phyloP scores from a whole-genome alignment of 2,329 filamentous ascomycete genomes.

The Didymella sp. region DNA sequence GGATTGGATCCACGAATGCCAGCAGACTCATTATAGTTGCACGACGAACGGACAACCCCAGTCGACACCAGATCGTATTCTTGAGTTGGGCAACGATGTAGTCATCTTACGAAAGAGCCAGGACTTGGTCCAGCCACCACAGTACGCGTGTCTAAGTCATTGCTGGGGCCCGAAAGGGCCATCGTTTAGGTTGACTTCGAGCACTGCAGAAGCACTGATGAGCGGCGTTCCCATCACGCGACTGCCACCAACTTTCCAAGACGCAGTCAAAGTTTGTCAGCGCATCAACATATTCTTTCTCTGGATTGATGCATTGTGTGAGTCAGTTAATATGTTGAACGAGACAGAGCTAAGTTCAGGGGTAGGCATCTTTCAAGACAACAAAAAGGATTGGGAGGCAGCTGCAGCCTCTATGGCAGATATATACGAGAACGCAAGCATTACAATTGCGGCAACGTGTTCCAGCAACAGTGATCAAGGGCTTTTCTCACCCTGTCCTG shows the following conservation, averaged over 20 bases:
- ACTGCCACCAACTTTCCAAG: background rate
- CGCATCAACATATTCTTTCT: background rate
- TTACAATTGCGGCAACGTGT: slow-evolving; percentile 1
- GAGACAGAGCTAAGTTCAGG: background rate
- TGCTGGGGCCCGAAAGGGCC: background rate
- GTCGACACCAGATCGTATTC: background rate
- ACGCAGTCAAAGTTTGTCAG: background rate
- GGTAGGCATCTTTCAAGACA: background rate
- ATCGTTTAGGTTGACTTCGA: background rate
- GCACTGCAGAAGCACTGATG: background rate
- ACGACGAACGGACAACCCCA: background rate
- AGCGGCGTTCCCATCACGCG: background rate
- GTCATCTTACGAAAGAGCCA: background rate
- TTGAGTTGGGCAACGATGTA: background rate
- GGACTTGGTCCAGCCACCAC: background rate
- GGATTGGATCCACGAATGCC: background rate
- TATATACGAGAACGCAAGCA: background rate
- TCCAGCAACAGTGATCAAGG: background rate
- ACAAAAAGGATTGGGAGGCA: background rate
- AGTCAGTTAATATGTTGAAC: background rate
- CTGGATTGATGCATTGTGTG: slow-evolving; percentile 2
- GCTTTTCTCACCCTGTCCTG: background rate
- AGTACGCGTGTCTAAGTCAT: background rate
- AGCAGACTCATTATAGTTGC: background rate
- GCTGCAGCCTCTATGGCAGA: slow-evolving; percentile 3